These are phyloP conservation scores for Marasmius fiardii DNA, from an alignment of 1,284 basidiomycete species.

Conservation along the genomic window DNA sequence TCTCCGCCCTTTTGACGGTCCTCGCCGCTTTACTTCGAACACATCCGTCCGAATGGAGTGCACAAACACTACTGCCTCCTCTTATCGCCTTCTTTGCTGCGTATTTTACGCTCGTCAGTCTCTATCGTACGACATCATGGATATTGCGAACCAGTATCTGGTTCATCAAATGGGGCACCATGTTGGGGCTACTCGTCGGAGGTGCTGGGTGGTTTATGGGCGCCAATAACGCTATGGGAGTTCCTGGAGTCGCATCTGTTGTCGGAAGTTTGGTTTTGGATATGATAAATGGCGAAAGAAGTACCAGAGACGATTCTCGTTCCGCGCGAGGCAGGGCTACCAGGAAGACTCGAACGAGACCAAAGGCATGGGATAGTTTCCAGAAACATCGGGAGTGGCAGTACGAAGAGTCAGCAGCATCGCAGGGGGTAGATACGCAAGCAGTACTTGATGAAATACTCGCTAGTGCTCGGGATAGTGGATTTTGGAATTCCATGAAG, in stretches of 20 bases:
- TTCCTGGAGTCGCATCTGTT: slow-evolving; percentile 33
- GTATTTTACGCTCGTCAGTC: slow-evolving; percentile 67
- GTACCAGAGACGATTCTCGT: slow-evolving; percentile 21
- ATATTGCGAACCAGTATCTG: slow-evolving; percentile 62
- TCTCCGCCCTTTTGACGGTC: slow-evolving; percentile 47
- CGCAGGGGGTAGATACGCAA: slow-evolving; percentile 1
- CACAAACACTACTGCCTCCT: slow-evolving; percentile 66
- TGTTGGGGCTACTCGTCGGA: slow-evolving; percentile 50
- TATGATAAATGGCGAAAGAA: slow-evolving; percentile 38
- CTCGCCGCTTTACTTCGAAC: slow-evolving; percentile 43
- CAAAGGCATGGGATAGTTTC: slow-evolving; percentile 67
- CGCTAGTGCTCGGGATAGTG: slow-evolving; percentile 28
- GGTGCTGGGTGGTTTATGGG: slow-evolving; percentile 50
- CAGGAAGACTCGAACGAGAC: slow-evolving; percentile 24
- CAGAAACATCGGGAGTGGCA: slow-evolving; percentile 58
- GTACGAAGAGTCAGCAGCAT: slow-evolving; percentile 40
- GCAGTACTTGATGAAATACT: slow-evolving; percentile 42
- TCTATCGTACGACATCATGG: slow-evolving; percentile 76
- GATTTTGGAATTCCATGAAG: slow-evolving; percentile 1
- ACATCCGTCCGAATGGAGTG: slow-evolving; percentile 58
- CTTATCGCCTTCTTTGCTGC: slow-evolving; percentile 67
- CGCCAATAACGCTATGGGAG: slow-evolving; percentile 28
- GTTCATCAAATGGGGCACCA: slow-evolving; percentile 71
- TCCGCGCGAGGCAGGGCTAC: slow-evolving; percentile 23
- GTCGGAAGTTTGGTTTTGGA: slow-evolving; percentile 41